These are phyloP conservation scores for Pichia phayaonensis DNA, from an alignment of 805 yeast species.

Conservation along the genomic window DNA sequence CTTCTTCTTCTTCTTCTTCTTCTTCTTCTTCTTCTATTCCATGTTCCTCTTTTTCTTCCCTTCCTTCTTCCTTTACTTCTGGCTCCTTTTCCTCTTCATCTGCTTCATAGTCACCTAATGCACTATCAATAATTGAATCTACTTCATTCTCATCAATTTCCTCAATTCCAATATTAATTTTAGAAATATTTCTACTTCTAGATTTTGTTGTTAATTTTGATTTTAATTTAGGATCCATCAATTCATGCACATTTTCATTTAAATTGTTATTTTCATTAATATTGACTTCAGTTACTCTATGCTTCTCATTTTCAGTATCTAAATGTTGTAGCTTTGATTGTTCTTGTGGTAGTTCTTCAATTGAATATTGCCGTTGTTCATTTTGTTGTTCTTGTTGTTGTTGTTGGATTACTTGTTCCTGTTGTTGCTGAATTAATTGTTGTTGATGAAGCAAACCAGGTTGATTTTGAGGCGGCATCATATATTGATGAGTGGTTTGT, in stretches of 20 bases:
- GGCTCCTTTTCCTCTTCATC: not conserved
- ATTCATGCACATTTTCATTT: no score
- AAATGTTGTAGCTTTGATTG: not conserved
- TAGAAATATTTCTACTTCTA: not conserved
- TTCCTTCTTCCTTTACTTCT: not conserved
- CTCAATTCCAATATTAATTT: not conserved
- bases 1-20: not conserved
- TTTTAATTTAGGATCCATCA: no score
- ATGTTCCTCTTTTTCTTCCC: not conserved
- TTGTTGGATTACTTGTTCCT: not conserved
- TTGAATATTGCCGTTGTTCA: constrained; percentile 15
- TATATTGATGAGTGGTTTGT: not conserved
- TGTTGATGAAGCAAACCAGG: not conserved
- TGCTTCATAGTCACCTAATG: no score
- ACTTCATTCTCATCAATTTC: not conserved
- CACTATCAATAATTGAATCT: not conserved
- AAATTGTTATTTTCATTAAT: no score
- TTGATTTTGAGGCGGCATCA: constrained; percentile 2
- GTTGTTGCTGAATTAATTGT: constrained; percentile 4
- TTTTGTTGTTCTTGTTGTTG: constrained; percentile 8
- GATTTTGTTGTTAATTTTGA: not conserved
- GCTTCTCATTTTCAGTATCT: no score
- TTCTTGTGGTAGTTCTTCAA: not conserved
- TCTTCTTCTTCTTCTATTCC: no score
- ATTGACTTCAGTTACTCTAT: not conserved